Percentiles rank a stretch among this genome's conserved stretches.
These are phyloP conservation scores for Pyronema omphalodes DNA, from an alignment of 495 filamentous ascomycete species.

Conservation along the genomic window DNA sequence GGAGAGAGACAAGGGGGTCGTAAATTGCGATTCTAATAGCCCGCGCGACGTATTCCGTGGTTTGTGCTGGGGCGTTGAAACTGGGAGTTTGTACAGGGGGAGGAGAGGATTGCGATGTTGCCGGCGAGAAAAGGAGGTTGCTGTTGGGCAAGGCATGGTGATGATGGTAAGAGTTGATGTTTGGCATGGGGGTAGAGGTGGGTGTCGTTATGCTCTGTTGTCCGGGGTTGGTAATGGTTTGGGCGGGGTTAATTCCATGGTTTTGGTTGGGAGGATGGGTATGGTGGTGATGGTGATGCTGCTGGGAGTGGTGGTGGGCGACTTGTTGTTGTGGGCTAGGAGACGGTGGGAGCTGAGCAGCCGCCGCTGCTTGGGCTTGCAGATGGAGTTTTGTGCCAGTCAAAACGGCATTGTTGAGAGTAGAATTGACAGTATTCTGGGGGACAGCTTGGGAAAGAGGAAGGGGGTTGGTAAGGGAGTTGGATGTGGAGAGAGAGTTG, in stretches of 20 bases:
- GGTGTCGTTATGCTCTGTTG: background rate
- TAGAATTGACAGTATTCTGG: too few relatives aligned
- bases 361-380: too few relatives aligned
- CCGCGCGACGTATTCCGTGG: background rate
- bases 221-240: background rate
- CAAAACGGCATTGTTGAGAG: too few relatives aligned
- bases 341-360: too few relatives aligned
- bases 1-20: background rate
- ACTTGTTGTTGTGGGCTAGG: too few relatives aligned
- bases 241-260: background rate
- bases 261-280: background rate
- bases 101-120: background rate
- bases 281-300: conserved; percentile 1
- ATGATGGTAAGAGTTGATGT: background rate
- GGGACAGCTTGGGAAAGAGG: too few relatives aligned
- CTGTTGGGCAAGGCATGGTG: background rate
- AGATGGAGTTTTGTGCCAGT: too few relatives aligned
- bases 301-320: background rate
- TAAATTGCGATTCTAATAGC: background rate
- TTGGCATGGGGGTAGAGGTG: background rate
- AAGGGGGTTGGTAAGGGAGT: too few relatives aligned
- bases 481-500: background rate
- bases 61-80: background rate
- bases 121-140: background rate
- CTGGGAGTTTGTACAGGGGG: background rate